Percentiles rank a stretch among this genome's conserved stretches.
phyloP scores from a whole-genome alignment of 2,329 filamentous ascomycete species.

The Sporothrix inflata region DNA sequence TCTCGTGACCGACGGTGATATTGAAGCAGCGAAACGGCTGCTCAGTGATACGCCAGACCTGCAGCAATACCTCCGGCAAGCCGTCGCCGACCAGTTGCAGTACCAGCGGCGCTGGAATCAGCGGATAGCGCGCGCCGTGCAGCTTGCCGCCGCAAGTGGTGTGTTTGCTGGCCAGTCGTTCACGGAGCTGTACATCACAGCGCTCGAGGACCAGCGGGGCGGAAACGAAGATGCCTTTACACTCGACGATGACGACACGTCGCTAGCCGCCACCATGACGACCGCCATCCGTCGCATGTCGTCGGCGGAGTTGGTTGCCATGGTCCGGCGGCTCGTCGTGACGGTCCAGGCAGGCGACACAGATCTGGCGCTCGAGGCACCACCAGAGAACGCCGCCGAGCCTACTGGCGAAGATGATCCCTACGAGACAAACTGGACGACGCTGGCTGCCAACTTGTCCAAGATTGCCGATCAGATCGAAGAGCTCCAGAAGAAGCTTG shows the following conservation, averaged over 20 bases:
- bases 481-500: slow-evolving; percentile 50
- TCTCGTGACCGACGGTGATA: slow-evolving; percentile 47
- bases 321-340: slow-evolving; percentile 49
- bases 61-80: background rate
- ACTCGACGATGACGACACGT: slow-evolving; percentile 48
- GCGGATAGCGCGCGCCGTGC: slow-evolving; percentile 53
- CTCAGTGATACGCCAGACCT: slow-evolving; percentile 47
- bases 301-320: slow-evolving; percentile 51
- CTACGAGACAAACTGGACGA: slow-evolving; percentile 1
- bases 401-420: background rate
- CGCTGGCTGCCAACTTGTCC: slow-evolving; percentile 43
- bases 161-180: slow-evolving; percentile 44
- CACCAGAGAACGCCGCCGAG: slow-evolving; percentile 40
- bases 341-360: slow-evolving; percentile 44
- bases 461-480: slow-evolving; percentile 52
- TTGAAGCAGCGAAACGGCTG: slow-evolving; percentile 50
- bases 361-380: slow-evolving; percentile 45
- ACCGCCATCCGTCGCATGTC: slow-evolving; percentile 63
- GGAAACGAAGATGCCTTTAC: slow-evolving; percentile 44
- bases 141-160: slow-evolving; percentile 48
- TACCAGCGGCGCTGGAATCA: slow-evolving; percentile 41
- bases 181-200: slow-evolving; percentile 62
- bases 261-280: slow-evolving; percentile 51
- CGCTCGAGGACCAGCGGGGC: slow-evolving; percentile 44
- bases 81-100: slow-evolving; percentile 50